Percentiles rank a stretch among this genome's conserved stretches.
Evolutionary conservation across 2,329 filamentous ascomycete genomes (phyloP).

Genomic region (Aureobasidium zeae): DNA sequence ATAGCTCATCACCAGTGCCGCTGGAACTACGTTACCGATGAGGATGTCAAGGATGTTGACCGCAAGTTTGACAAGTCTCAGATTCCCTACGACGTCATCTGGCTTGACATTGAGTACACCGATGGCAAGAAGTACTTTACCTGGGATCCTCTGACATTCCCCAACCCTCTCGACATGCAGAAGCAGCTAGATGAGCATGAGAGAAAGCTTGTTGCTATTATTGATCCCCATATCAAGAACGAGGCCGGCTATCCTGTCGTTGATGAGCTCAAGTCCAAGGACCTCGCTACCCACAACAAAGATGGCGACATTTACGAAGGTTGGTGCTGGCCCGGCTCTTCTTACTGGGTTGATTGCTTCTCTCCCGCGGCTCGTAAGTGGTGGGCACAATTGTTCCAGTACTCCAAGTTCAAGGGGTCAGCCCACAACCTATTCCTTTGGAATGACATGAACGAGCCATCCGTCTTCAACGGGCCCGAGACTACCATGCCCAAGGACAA

Average conservation of each 20-base stretch:
- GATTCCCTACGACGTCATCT: constrained; percentile 97
- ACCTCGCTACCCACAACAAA: constrained; percentile 80
- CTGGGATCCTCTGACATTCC: constrained; percentile 84
- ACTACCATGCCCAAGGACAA: constrained; percentile 99
- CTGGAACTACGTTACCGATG: constrained; percentile 97
- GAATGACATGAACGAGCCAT: constrained; percentile 99
- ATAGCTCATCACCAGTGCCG: constrained; percentile 95
- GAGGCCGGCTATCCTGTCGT: constrained; percentile 65
- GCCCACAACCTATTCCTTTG: constrained; percentile 84
- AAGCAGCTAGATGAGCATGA: constrained; percentile 76
- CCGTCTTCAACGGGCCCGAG: constrained; percentile 96
- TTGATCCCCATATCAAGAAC: constrained; percentile 98
- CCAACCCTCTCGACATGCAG: constrained; percentile 77
- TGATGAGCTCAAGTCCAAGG: constrained; percentile 73
- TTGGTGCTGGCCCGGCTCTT: constrained; percentile 98
- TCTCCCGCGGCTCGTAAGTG: constrained; percentile 84
- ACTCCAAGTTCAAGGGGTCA: constrained; percentile 77
- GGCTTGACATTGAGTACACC: constrained; percentile 97
- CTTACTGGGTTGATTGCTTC: constrained; percentile 93
- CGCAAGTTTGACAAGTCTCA: constrained; percentile 90
- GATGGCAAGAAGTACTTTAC: constrained; percentile 98
- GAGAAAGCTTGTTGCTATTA: constrained; percentile 85
- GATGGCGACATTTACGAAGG: constrained; percentile 83
- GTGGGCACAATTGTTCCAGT: constrained; percentile 87
- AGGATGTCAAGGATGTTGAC: constrained; percentile 94